Percentiles rank a stretch among this genome's conserved stretches.
phyloP scores from a whole-genome alignment of 345 rosid genomes.

The Gossypium turneri region DNA sequence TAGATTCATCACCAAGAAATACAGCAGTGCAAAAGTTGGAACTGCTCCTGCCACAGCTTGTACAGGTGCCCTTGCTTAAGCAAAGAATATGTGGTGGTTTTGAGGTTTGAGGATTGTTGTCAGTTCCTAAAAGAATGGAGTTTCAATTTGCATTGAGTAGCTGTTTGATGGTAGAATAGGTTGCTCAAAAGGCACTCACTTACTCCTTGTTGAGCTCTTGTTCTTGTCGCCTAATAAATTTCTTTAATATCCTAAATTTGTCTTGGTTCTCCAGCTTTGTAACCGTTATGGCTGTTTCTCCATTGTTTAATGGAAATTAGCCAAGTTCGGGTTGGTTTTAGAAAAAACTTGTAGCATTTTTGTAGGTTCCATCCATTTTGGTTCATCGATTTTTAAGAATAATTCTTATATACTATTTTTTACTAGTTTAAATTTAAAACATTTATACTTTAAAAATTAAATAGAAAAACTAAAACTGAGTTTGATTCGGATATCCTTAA shows the following conservation, averaged over 20 bases:
- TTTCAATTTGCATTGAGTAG: slow-evolving; percentile 3
- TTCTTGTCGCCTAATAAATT: slow-evolving; percentile 8
- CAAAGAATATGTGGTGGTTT: slow-evolving; percentile 7
- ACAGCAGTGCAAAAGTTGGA: slow-evolving; percentile 58
- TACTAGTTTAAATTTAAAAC: no score
- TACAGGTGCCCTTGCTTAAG: slow-evolving; percentile 57
- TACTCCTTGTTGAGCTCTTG: slow-evolving; percentile 4
- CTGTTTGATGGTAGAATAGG: slow-evolving; percentile 13
- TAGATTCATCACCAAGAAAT: slow-evolving; percentile 87
- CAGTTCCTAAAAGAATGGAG: slow-evolving; percentile 1
- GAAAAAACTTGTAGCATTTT: no score
- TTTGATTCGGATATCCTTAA: no score
- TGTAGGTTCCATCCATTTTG: no score
- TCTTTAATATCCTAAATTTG: not conserved
- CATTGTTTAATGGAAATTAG: not conserved
- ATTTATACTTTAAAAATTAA: no score
- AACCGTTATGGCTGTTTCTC: not conserved
- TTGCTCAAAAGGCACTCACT: not conserved
- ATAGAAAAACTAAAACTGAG: no score
- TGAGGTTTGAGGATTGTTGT: slow-evolving; percentile 1
- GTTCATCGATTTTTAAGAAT: no score
- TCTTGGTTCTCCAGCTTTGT: not conserved
- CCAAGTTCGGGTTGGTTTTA: not conserved
- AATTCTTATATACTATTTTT: no score
- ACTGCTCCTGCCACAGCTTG: slow-evolving; percentile 71